Evolutionary conservation across 108 stramenopile species (phyloP).

Genomic region (Skeletonema tropicum): DNA sequence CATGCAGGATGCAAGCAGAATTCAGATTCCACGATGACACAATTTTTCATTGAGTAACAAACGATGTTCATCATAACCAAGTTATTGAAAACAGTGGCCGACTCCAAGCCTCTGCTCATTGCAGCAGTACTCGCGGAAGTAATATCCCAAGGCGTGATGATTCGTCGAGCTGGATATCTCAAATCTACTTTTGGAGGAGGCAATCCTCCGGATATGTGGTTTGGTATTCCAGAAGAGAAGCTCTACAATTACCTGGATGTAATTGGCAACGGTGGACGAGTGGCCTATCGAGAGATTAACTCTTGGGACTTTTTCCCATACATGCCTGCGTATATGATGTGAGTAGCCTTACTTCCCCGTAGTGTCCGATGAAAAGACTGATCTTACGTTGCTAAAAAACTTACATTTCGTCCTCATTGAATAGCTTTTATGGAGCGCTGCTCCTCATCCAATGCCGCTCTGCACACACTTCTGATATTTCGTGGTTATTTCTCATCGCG

Average conservation of each 20-base stretch:
- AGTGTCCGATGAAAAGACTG: neutral
- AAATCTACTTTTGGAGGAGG: neutral
- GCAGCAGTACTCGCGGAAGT: neutral
- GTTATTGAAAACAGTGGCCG: neutral
- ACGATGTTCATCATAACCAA: neutral
- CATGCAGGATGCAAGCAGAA: too few relatives aligned
- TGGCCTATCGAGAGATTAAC: slow-evolving; percentile 1
- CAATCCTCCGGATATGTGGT: slow-evolving; percentile 13
- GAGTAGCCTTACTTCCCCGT: neutral
- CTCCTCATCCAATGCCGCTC: slow-evolving; percentile 12
- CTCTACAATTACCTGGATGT: slow-evolving; percentile 7
- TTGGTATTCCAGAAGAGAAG: slow-evolving; percentile 4
- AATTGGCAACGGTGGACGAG: slow-evolving; percentile 9
- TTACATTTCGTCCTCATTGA: neutral
- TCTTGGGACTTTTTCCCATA: slow-evolving; percentile 13
- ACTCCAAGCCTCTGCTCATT: slow-evolving; percentile 2
- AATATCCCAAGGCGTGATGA: neutral
- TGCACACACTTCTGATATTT: neutral
- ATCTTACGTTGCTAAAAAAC: neutral
- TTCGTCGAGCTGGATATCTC: slow-evolving; percentile 1
- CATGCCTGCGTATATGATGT: slow-evolving; percentile 19
- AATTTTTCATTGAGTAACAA: neutral
- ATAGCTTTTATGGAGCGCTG: slow-evolving; percentile 10
- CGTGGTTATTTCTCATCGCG: slow-evolving; percentile 2
- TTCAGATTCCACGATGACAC: too few relatives aligned